Evolutionary conservation across 306 rosid species (phyloP), one percentile per base, ranked within the genome.

Genomic region (Acmispon strigosus): DNA sequence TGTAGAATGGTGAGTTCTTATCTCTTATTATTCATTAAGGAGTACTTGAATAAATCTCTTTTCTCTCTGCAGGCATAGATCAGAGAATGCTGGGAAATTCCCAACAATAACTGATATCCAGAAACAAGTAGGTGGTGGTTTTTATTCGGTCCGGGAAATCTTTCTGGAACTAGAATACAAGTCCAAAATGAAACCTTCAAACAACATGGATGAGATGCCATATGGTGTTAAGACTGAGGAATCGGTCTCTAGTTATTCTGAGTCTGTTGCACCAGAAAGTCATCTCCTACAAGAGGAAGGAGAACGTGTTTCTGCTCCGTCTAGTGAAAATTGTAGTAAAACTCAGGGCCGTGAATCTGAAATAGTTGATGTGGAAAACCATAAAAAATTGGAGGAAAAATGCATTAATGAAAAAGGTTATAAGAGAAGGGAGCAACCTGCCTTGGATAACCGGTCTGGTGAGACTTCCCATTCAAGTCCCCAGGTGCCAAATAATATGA

Each of bases 71-170:
- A 90, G 96, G 73, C 83, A 88, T 72, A 79, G 77, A 71, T 85
- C 81, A 43, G 78, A 52, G 67, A 84, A 88, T 84, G 84, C 45
- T 0, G 96, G 96, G 50, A 83, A 81, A 51, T 83, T 90, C 47
- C 96, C 96, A 17, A 6, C 16, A 49, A 0, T 4, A 52, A 5
- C 2, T 5, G 16, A 14, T 72, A 47, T 82, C 17, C 0, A 0
- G 16, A 77, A 81, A 62, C 70, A 90, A 81, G 84, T 86, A 50
- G 96, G 96, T 66, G 94, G 96, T 19, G 0, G 67, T 75, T 81
- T 51, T 81, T 90, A 90, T 73, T 6, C 62, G 50, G 7, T 86
- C 42, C 86, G 83, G 74, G 70, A 69, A 37, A 86, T 88, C 45
- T 12, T 88, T 57, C 87, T 77, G 80, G 94, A 88, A 75, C 65